Evolutionary conservation across 2,329 filamentous ascomycete genomes (phyloP).

Genomic region (Colletotrichum cereale): DNA sequence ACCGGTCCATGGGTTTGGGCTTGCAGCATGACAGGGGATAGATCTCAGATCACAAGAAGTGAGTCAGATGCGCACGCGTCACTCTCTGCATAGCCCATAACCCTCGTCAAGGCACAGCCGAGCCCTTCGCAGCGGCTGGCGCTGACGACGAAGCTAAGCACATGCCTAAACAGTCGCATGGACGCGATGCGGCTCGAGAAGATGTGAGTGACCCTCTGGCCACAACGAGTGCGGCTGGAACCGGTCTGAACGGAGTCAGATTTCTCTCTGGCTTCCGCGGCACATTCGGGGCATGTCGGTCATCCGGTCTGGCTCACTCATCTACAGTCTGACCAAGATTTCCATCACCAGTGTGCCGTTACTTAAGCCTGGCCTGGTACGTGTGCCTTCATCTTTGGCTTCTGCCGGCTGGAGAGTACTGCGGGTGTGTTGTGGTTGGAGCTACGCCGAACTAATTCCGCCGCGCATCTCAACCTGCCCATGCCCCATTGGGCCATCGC

Average conservation of each 20-base stretch:
- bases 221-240: not conserved
- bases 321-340: not conserved
- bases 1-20: not conserved
- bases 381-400: not conserved
- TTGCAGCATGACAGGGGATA: not conserved
- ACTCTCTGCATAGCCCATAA: not conserved
- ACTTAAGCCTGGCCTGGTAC: not conserved
- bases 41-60: not conserved
- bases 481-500: not conserved
- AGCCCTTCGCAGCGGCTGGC: not conserved
- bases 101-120: not conserved
- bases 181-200: not conserved
- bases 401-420: not conserved
- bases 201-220: not conserved
- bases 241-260: not conserved
- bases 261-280: not conserved
- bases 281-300: not conserved
- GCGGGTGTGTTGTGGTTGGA: not conserved
- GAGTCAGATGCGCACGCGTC: slow-evolving; percentile 1
- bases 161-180: not conserved
- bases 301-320: not conserved
- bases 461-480: not conserved
- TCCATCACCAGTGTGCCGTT: not conserved
- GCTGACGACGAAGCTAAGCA: not conserved
- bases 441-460: slow-evolving; percentile 3